phyloP scores from a whole-genome alignment of 208 protist species.

The Porcisia hertigi region DNA sequence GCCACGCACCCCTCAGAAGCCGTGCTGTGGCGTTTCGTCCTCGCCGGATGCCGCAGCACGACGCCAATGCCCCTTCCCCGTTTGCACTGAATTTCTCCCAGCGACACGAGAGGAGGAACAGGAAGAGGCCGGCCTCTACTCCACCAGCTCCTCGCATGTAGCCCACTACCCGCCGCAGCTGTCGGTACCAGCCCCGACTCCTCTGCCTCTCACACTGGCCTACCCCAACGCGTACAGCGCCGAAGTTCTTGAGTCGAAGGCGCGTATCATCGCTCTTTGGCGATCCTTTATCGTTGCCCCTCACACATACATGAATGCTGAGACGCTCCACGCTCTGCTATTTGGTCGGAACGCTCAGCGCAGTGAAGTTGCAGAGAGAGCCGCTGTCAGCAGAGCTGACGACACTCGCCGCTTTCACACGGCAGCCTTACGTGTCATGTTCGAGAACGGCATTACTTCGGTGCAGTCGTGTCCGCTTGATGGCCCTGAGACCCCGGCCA shows the following conservation, averaged over 20 bases:
- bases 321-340: slow-evolving; percentile 58
- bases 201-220: slow-evolving; percentile 19
- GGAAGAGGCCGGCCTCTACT: neutral
- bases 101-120: slow-evolving; percentile 2
- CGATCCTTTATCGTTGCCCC: slow-evolving; percentile 47
- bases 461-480: slow-evolving; percentile 58
- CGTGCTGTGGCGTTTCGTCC: neutral
- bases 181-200: neutral
- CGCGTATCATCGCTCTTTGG: slow-evolving; percentile 51
- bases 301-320: slow-evolving; percentile 55
- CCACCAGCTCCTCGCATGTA: neutral
- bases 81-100: slow-evolving; percentile 14
- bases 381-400: neutral
- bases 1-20: neutral
- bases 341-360: slow-evolving; percentile 27
- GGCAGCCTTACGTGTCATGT: slow-evolving; percentile 39
- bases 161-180: neutral
- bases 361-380: neutral
- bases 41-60: neutral
- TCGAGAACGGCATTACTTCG: slow-evolving; percentile 48
- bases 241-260: slow-evolving; percentile 43
- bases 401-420: slow-evolving; percentile 17
- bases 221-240: slow-evolving; percentile 53
- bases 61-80: slow-evolving; percentile 6
- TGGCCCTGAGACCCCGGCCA: slow-evolving; percentile 40